phyloP scores from a whole-genome alignment of 179 eudicot species.

The Silene noctiflora region DNA sequence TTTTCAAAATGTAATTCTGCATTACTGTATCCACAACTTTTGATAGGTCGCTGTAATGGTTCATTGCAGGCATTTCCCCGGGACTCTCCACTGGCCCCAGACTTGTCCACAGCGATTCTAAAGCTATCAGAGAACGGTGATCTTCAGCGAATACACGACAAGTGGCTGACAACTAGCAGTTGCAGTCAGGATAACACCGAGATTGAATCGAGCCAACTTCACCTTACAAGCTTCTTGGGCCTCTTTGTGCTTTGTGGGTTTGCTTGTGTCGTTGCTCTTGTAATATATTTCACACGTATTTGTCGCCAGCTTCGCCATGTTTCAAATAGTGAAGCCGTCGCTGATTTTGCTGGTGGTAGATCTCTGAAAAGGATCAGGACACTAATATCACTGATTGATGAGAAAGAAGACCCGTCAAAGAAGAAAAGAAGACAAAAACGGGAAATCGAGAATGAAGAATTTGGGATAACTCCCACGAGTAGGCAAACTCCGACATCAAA shows the following conservation, averaged over 20 bases:
- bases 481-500: slow-evolving; percentile 25
- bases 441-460: slow-evolving; percentile 43
- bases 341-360: slow-evolving; percentile 34
- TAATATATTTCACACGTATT: slow-evolving; percentile 32
- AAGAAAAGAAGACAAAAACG: slow-evolving; percentile 42
- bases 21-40: no score
- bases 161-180: slow-evolving; percentile 41
- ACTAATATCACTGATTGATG: slow-evolving; percentile 64
- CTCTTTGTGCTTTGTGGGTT: slow-evolving; percentile 43
- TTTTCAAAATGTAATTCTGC: no score
- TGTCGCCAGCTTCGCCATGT: slow-evolving; percentile 28
- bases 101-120: slow-evolving; percentile 47
- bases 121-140: slow-evolving; percentile 48
- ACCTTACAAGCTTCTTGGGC: slow-evolving; percentile 44
- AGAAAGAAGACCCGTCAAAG: slow-evolving; percentile 50
- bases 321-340: slow-evolving; percentile 18
- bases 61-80: slow-evolving; percentile 45
- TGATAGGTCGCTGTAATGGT: not conserved
- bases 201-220: slow-evolving; percentile 48
- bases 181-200: slow-evolving; percentile 42
- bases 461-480: slow-evolving; percentile 29
- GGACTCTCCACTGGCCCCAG: slow-evolving; percentile 46
- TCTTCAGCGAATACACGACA: slow-evolving; percentile 50
- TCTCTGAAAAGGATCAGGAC: slow-evolving; percentile 51
- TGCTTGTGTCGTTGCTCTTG: slow-evolving; percentile 36